Conservation (phyloP, 225 moss, liverwort and hornwort genomes). For the Bryum argenteum region DNA sequence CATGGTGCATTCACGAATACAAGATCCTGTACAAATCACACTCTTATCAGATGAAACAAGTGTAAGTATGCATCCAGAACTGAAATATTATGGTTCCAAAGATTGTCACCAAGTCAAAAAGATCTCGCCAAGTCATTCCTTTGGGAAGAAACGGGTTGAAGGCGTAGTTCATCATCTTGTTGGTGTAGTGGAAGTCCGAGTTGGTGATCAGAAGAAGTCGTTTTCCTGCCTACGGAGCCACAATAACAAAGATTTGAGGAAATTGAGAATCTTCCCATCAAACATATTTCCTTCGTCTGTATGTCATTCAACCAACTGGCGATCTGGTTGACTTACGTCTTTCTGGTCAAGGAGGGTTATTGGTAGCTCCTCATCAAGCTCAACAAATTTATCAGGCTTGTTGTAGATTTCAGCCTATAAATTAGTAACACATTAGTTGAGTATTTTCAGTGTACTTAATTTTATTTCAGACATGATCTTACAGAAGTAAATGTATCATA, state of each 20-base stretch:
- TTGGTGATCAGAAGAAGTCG: slow-evolving; percentile 75
- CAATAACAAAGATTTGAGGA: slow-evolving; percentile 9
- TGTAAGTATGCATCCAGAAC: neutral
- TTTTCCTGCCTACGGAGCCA: slow-evolving; percentile 65
- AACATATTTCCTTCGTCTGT: neutral
- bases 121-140: slow-evolving; percentile 68
- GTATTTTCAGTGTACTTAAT: neutral
- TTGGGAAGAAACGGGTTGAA: slow-evolving; percentile 70
- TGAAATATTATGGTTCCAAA: slow-evolving; percentile 4
- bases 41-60: neutral
- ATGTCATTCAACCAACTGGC: neutral
- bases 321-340: slow-evolving; percentile 49
- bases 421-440: slow-evolving; percentile 8
- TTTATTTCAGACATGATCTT: too few species aligned
- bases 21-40: neutral
- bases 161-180: slow-evolving; percentile 78
- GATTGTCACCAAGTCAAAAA: slow-evolving; percentile 69
- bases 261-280: neutral
- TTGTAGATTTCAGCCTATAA: slow-evolving; percentile 74
- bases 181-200: slow-evolving; percentile 75
- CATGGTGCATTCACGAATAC: neutral
- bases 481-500: slow-evolving; percentile 16
- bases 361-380: slow-evolving; percentile 75
- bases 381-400: slow-evolving; percentile 70
- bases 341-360: slow-evolving; percentile 73